A percentile compares a stretch with the other conserved stretches of the same genome.
phyloP scores from a whole-genome alignment of 225 moss, liverwort and hornwort genomes.

The Pleurozium schreberi region DNA sequence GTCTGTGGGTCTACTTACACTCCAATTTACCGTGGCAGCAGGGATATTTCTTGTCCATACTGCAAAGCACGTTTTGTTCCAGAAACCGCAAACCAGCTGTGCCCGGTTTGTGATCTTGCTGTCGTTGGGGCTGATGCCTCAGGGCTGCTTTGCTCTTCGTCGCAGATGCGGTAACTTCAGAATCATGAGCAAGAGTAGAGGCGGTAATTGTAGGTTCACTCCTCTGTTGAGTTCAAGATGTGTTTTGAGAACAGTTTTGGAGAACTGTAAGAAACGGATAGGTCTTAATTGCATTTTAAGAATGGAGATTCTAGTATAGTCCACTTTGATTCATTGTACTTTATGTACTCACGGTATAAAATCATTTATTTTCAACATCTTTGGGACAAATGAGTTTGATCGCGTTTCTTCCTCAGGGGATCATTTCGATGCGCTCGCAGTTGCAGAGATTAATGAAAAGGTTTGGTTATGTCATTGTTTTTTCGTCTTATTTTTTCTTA shows the following conservation, averaged over 20 bases:
- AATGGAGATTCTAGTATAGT: not conserved
- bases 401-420: not conserved
- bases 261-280: slow-evolving; percentile 4
- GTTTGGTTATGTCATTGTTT: not conserved
- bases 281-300: slow-evolving; percentile 3
- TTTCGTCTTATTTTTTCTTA: not conserved
- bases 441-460: too few relatives aligned
- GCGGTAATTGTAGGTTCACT: slow-evolving; percentile 2
- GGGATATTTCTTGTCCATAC: slow-evolving; percentile 78
- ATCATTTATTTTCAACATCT: slow-evolving; percentile 6
- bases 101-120: slow-evolving; percentile 88
- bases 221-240: not conserved
- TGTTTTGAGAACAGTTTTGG: slow-evolving; percentile 22
- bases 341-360: slow-evolving; percentile 34
- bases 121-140: slow-evolving; percentile 84
- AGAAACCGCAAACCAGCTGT: slow-evolving; percentile 53
- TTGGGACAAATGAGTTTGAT: not conserved
- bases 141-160: slow-evolving; percentile 73
- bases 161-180: slow-evolving; percentile 65
- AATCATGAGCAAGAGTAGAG: not conserved
- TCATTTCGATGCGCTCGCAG: not conserved
- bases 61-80: slow-evolving; percentile 85
- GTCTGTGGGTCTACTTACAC: slow-evolving; percentile 82
- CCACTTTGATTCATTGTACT: slow-evolving; percentile 44
- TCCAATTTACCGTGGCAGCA: slow-evolving; percentile 91